Evolutionary conservation across 192 early-diverging fungal genomes (phyloP).

Genomic region (Coemansia sp.): DNA sequence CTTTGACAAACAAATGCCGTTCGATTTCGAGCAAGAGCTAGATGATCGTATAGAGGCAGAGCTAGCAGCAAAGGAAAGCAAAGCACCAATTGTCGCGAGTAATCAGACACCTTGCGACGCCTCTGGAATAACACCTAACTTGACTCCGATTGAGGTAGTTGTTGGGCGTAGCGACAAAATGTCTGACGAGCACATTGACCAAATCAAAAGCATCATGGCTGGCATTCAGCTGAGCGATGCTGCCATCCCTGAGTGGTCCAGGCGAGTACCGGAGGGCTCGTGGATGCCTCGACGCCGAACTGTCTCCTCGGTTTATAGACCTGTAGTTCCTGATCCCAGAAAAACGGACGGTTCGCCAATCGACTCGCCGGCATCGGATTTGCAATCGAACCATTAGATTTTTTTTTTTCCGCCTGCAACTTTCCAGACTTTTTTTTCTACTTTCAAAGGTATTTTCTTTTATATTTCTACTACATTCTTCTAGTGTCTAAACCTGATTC

Average conservation of each 20-base stretch:
- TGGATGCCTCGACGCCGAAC: constrained; percentile 46
- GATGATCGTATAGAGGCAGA: constrained; percentile 23
- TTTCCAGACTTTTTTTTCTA: background rate
- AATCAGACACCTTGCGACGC: background rate
- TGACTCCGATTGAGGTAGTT: constrained; percentile 17
- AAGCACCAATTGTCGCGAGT: background rate
- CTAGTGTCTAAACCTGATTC: background rate
- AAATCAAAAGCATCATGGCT: constrained; percentile 45
- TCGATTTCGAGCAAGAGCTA: constrained; percentile 17
- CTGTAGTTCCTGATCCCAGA: background rate
- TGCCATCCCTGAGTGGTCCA: constrained; percentile 47
- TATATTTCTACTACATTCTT: background rate
- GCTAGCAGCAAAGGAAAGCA: background rate
- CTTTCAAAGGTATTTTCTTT: background rate
- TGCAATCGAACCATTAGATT: background rate
- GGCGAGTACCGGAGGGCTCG: constrained; percentile 28
- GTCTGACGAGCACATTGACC: constrained; percentile 32
- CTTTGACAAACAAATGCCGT: background rate
- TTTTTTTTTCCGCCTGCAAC: background rate
- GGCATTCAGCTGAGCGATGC: constrained; percentile 34
- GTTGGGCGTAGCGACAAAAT: constrained; percentile 13
- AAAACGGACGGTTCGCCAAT: background rate
- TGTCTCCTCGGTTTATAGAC: constrained; percentile 2
- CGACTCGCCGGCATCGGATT: background rate
- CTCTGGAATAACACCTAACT: background rate